These are phyloP conservation scores for Huntiella omanensis DNA, from an alignment of 2,329 filamentous ascomycete species.

Conservation along the genomic window DNA sequence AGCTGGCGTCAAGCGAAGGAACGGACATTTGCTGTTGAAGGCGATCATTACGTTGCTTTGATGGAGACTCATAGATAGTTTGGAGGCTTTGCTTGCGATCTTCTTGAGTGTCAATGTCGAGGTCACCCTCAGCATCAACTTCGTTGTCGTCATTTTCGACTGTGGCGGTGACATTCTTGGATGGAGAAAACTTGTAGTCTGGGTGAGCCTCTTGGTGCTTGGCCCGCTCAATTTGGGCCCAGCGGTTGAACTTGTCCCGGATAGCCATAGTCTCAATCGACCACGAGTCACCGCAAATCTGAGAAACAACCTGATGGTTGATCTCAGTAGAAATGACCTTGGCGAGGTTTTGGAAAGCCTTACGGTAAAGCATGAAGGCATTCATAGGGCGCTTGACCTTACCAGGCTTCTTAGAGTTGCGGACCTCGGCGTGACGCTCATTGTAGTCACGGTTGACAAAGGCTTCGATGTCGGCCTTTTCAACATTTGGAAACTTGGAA, in stretches of 20 bases:
- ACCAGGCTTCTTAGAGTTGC: slow-evolving; percentile 46
- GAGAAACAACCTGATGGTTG: slow-evolving; percentile 86
- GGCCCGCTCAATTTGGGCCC: slow-evolving; percentile 61
- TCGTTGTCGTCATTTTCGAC: slow-evolving; percentile 21
- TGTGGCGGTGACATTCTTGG: slow-evolving; percentile 19
- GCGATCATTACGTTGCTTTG: neutral
- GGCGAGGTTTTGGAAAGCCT: slow-evolving; percentile 71
- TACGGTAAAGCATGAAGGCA: slow-evolving; percentile 94
- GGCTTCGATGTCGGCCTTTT: slow-evolving; percentile 57
- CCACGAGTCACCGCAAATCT: slow-evolving; percentile 77
- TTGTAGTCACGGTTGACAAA: slow-evolving; percentile 59
- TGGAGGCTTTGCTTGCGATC: neutral
- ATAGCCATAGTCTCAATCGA: slow-evolving; percentile 56
- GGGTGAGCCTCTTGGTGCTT: slow-evolving; percentile 79
- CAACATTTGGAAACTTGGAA: slow-evolving; percentile 38
- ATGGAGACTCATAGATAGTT: neutral
- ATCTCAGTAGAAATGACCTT: slow-evolving; percentile 67
- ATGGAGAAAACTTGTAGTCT: slow-evolving; percentile 75
- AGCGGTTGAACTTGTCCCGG: slow-evolving; percentile 55
- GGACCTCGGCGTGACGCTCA: slow-evolving; percentile 47
- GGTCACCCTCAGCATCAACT: slow-evolving; percentile 7
- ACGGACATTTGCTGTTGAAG: neutral
- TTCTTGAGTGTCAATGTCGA: neutral
- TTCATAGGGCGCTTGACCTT: slow-evolving; percentile 91
- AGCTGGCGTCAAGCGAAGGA: too few species aligned